Evolutionary conservation across 1,284 basidiomycete genomes (phyloP).

Genomic region (Cystobasidium sp.): DNA sequence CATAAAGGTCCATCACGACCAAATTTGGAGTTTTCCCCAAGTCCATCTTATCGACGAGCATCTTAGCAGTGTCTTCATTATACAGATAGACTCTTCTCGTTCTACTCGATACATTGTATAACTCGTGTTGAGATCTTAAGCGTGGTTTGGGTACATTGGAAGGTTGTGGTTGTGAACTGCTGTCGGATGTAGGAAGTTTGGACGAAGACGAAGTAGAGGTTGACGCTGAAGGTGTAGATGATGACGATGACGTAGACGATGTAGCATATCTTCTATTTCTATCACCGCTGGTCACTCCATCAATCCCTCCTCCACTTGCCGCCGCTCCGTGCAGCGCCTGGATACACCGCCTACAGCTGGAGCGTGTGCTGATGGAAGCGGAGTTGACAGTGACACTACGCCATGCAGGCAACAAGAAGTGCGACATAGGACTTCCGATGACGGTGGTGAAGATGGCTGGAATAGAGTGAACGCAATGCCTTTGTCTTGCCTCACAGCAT

Average conservation of each 20-base stretch:
- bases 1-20: constrained; percentile 41
- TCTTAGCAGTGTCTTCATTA: constrained; percentile 17
- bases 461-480: too few species aligned
- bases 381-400: neutral
- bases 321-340: constrained; percentile 6
- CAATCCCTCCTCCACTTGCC: neutral
- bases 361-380: neutral
- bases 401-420: neutral
- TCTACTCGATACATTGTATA: constrained; percentile 24
- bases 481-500: too few species aligned
- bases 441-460: too few species aligned
- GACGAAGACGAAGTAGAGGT: neutral
- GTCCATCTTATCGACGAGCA: constrained; percentile 31
- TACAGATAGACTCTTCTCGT: constrained; percentile 7
- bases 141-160: constrained; percentile 5
- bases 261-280: constrained; percentile 5
- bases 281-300: neutral
- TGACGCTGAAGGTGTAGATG: neutral
- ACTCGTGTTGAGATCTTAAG: constrained; percentile 5
- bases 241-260: constrained; percentile 1
- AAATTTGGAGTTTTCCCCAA: constrained; percentile 16
- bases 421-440: neutral
- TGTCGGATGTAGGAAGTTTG: neutral
- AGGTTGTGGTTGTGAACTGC: neutral
- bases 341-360: neutral